Evolutionary conservation across 2,329 filamentous ascomycete genomes (phyloP), one percentile per base, ranked within the genome.

Genomic region (Sphaerulina populicola): DNA sequence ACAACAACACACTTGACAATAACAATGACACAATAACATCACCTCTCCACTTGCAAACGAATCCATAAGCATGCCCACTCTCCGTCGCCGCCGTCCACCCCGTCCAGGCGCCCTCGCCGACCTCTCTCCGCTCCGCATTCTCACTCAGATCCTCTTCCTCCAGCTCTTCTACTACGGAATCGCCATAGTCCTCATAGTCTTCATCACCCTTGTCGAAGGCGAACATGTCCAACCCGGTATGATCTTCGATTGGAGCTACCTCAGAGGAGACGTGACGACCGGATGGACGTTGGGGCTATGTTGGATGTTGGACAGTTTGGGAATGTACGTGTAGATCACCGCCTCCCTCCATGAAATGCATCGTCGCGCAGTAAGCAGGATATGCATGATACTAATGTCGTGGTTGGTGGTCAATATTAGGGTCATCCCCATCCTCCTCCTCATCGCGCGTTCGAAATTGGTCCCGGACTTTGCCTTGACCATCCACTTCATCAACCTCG

Each of bases 401-500:
- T 27, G 3, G 23, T 27, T 27, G 23, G 23, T 27, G 23, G 23
- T 27, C 23, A 27, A 6, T 27, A 97, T 1, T 27, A 97, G 91
- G 66, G 81, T 88, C 38, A 81, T 94, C 52, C 86, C 88, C 38
- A 84, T 96, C 52, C 81, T 95, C 45, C 72, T 91, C 48, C 75
- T 97, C 52, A 81, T 98, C 60, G 83, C 85, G 15, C 88, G 93
- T 56, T 93, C 86, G 43, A 97, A 97, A 69, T 85, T 97, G 54
- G 86, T 97, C 45, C 88, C 88, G 60, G 93, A 98, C 71, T 98
- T 97, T 68, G 87, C 88, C 30, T 74, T 96, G 21, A 95, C 91
- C 2, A 79, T 96, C 14, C 88, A 94, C 72, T 79, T 86, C 67
- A 74, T 95, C 38, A 87, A 95, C 67, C 78, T 95, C 47, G 57